phyloP scores from a whole-genome alignment of 1,284 basidiomycete genomes.

The Dichomitus squalens region DNA sequence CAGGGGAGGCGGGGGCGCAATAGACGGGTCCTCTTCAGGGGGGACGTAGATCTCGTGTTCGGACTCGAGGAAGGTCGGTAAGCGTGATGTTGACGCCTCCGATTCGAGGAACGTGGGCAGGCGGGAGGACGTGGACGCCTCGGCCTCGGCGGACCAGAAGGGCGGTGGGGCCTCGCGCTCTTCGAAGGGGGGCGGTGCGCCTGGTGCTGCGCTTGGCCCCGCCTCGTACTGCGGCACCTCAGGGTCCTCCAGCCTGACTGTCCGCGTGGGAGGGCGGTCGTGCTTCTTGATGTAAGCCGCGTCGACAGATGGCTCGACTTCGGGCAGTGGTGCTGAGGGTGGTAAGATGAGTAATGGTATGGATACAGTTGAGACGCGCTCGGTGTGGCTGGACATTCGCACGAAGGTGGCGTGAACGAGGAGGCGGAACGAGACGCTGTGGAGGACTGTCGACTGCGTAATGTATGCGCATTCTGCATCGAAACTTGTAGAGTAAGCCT shows the following conservation, averaged over 20 bases:
- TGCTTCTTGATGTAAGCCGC: constrained; percentile 83
- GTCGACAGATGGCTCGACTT: constrained; percentile 69
- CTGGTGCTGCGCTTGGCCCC: constrained; percentile 66
- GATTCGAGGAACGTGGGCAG: constrained; percentile 48
- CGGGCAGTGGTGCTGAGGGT: constrained; percentile 71
- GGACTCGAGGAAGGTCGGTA: constrained; percentile 72
- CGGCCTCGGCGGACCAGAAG: constrained; percentile 58
- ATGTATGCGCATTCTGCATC: constrained; percentile 72
- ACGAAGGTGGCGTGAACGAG: constrained; percentile 72
- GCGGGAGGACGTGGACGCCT: constrained; percentile 57
- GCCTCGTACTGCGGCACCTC: constrained; percentile 73
- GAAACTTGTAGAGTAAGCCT: constrained; percentile 48
- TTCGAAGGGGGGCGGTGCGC: constrained; percentile 80
- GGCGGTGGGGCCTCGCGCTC: constrained; percentile 80
- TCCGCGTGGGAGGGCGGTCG: constrained; percentile 72
- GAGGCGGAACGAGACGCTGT: constrained; percentile 68
- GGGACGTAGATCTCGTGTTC: constrained; percentile 70
- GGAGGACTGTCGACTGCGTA: constrained; percentile 73
- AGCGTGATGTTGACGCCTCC: constrained; percentile 60
- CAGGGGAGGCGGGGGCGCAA: constrained; percentile 35
- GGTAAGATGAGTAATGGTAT: constrained; percentile 73
- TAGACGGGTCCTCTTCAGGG: constrained; percentile 41
- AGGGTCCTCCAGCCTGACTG: constrained; percentile 64
- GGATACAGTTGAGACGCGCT: constrained; percentile 58
- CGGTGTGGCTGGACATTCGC: constrained; percentile 63